phyloP scores from a whole-genome alignment of 164 flowering plant genomes.

The Piper betle region DNA sequence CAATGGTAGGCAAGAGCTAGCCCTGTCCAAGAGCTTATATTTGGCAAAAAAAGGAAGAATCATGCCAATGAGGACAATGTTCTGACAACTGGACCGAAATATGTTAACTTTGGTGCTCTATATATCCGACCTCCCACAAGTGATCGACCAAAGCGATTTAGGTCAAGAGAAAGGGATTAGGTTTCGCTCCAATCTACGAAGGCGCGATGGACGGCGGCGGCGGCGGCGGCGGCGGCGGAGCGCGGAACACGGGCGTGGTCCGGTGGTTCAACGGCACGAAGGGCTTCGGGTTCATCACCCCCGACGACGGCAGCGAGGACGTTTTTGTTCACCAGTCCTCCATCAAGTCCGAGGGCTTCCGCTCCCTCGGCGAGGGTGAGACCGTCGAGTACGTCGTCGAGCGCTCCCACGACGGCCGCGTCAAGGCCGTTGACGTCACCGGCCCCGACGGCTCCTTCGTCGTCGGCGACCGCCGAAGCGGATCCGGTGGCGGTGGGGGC shows the following conservation, averaged over 20 bases:
- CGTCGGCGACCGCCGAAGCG: slow-evolving; percentile 31
- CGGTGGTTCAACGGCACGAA: too few species aligned
- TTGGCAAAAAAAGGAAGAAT: too few species aligned
- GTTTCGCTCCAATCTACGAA: too few species aligned
- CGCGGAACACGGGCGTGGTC: slow-evolving; percentile 45
- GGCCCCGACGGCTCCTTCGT: slow-evolving; percentile 55
- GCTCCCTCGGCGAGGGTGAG: slow-evolving; percentile 69
- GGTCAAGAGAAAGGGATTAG: too few species aligned
- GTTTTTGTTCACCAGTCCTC: slow-evolving; percentile 87
- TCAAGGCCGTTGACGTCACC: slow-evolving; percentile 86
- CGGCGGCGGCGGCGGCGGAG: slow-evolving; percentile 16
- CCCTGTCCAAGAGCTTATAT: too few species aligned
- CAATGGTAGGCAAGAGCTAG: too few species aligned
- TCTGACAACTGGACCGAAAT: too few species aligned
- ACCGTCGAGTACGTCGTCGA: slow-evolving; percentile 59
- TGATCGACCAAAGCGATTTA: too few species aligned
- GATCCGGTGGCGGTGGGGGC: slow-evolving; percentile 20
- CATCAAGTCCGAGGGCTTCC: slow-evolving; percentile 65
- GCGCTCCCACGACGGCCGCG: slow-evolving; percentile 41
- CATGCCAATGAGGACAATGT: too few species aligned
- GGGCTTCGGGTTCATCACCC: slow-evolving; percentile 90
- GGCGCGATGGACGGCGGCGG: slow-evolving; percentile 3
- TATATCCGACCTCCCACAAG: too few species aligned
- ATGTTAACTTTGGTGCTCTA: too few species aligned
- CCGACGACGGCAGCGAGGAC: slow-evolving; percentile 71